These are phyloP conservation scores for Xylaria sp. DNA, from an alignment of 2,329 filamentous ascomycete species.

Conservation along the genomic window DNA sequence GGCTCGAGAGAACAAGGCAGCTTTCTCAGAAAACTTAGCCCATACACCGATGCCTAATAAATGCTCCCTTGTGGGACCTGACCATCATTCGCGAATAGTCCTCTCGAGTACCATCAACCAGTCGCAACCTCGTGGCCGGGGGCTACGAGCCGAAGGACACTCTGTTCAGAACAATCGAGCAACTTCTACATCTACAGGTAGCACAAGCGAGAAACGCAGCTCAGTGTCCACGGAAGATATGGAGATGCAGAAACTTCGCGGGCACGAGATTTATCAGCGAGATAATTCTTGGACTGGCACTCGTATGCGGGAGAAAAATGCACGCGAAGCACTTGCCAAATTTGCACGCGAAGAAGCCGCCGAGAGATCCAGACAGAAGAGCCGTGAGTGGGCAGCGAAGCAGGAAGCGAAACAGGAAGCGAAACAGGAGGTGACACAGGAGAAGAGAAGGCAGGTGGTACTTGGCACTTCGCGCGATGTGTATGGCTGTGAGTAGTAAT, in stretches of 20 bases:
- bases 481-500: conserved; percentile 15
- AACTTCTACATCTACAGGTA: conserved; percentile 54
- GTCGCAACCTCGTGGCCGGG: conserved; percentile 37
- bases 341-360: conserved; percentile 64
- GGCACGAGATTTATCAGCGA: conserved; percentile 58
- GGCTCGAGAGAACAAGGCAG: conserved; percentile 54
- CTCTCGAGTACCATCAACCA: conserved; percentile 41
- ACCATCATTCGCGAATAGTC: conserved; percentile 40
- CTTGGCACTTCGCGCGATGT: conserved; percentile 35
- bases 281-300: conserved; percentile 56
- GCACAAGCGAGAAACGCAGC: conserved; percentile 52
- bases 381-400: conserved; percentile 68
- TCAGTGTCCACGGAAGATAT: conserved; percentile 57
- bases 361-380: conserved; percentile 63
- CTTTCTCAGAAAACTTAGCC: conserved; percentile 36
- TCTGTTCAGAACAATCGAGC: conserved; percentile 43
- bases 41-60: conserved; percentile 37
- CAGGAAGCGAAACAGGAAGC: conserved; percentile 55
- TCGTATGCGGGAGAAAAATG: conserved; percentile 58
- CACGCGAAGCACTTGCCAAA: conserved; percentile 60
- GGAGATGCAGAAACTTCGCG: conserved; percentile 57
- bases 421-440: conserved; percentile 51
- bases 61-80: conserved; percentile 33
- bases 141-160: conserved; percentile 26
- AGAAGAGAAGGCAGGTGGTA: conserved; percentile 47